A percentile compares a stretch with the other conserved stretches of the same genome.
Conservation (phyloP, 768 basidiomycete species). For the Lyophyllum atratum region DNA sequence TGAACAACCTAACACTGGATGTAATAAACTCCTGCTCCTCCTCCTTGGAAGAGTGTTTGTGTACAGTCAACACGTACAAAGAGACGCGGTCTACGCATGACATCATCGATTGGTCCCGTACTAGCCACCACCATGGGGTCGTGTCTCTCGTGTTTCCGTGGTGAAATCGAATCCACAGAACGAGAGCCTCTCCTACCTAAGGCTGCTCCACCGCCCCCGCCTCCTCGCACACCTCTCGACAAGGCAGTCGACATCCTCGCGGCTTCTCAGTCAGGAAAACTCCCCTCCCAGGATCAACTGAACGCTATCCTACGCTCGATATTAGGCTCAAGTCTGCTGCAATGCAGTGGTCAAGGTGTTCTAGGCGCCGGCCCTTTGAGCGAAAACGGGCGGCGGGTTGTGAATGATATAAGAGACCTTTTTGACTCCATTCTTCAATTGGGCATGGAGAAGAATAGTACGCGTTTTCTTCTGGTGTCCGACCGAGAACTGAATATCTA, state of each 20-base stretch:
- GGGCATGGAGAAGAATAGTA: constrained; percentile 41
- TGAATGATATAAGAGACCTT: constrained; percentile 28
- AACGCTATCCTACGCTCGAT: constrained; percentile 24
- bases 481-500: background rate
- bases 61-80: background rate
- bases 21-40: too few species aligned
- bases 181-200: constrained; percentile 22
- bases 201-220: background rate
- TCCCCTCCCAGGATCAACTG: constrained; percentile 41
- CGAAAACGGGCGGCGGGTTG: constrained; percentile 27
- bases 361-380: constrained; percentile 29
- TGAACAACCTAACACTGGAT: too few species aligned
- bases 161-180: constrained; percentile 6
- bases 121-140: constrained; percentile 14
- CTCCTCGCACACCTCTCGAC: constrained; percentile 22
- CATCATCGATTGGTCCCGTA: background rate
- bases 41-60: too few species aligned
- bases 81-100: background rate
- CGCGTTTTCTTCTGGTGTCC: background rate
- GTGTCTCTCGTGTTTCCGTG: constrained; percentile 10
- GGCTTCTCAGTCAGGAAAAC: constrained; percentile 37
- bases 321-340: constrained; percentile 29
- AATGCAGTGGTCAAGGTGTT: constrained; percentile 9
- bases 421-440: constrained; percentile 34
- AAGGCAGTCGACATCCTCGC: constrained; percentile 36